Conservation (phyloP, 345 rosid genomes). For the Hirschfeldia incana region DNA sequence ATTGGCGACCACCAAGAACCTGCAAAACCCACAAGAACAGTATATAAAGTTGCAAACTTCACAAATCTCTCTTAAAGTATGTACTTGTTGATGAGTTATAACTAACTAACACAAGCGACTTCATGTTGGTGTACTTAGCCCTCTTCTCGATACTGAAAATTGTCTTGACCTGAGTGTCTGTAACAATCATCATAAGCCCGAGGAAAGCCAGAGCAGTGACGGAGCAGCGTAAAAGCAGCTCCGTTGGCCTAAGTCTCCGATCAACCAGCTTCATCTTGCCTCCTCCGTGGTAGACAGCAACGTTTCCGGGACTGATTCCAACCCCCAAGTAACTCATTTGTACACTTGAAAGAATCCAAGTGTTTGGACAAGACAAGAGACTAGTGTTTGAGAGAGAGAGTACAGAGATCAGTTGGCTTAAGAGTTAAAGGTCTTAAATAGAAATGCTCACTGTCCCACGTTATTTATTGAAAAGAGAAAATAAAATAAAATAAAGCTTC, state of each 20-base stretch:
- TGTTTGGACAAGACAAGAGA: constrained; percentile 16
- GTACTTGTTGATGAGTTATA: background rate
- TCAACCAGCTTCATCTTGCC: constrained; percentile 58
- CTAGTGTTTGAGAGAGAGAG: background rate
- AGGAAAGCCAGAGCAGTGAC: constrained; percentile 57
- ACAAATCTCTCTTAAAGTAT: constrained; percentile 3
- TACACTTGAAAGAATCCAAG: background rate
- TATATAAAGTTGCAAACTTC: constrained; percentile 4
- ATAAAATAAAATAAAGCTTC: background rate
- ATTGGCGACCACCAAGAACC: constrained; percentile 78
- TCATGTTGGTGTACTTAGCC: constrained; percentile 87
- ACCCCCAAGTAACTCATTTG: constrained; percentile 61
- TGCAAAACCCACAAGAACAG: constrained; percentile 30
- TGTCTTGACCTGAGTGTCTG: constrained; percentile 71
- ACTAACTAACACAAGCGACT: constrained; percentile 77
- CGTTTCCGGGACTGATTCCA: constrained; percentile 69
- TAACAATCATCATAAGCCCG: constrained; percentile 65
- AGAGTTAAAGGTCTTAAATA: constrained; percentile 23
- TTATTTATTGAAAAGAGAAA: background rate
- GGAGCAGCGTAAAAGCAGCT: constrained; percentile 71
- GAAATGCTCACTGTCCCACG: constrained; percentile 20
- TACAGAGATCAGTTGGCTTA: background rate
- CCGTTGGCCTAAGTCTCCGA: constrained; percentile 64
- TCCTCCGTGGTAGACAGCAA: constrained; percentile 54
- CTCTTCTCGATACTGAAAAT: constrained; percentile 70